Conservation (phyloP, 768 basidiomycete genomes). For the Tremella mesenterica region DNA sequence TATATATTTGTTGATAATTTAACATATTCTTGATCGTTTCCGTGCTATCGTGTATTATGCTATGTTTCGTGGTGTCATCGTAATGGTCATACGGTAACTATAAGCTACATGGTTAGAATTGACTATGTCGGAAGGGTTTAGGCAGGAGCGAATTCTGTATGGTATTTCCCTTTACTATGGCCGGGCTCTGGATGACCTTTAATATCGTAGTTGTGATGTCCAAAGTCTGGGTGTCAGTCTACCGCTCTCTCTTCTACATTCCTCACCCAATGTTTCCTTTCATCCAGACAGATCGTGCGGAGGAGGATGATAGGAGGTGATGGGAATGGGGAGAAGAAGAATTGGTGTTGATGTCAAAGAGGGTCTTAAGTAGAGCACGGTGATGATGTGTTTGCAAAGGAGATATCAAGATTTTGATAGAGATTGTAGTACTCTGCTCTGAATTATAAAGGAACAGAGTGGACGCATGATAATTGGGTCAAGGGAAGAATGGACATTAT, state of each 20-base stretch:
- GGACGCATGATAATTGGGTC: not conserved
- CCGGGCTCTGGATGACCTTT: conserved; percentile 28
- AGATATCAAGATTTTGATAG: too few species aligned
- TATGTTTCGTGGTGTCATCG: too few species aligned
- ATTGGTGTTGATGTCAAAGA: too few species aligned
- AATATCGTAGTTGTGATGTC: conserved; percentile 39
- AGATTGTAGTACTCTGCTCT: not conserved
- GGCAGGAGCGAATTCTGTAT: conserved; percentile 28
- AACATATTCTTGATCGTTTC: conserved; percentile 1
- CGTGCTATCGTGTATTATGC: too few species aligned
- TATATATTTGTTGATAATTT: not conserved
- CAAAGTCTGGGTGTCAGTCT: too few species aligned
- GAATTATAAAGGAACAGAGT: not conserved
- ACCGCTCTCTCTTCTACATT: not conserved
- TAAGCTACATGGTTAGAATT: too few species aligned
- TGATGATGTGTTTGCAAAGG: too few species aligned
- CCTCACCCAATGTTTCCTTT: not conserved
- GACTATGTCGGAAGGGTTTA: not conserved
- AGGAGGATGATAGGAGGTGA: too few species aligned
- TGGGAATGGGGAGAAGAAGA: too few species aligned
- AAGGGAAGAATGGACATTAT: not conserved
- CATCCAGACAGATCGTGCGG: too few species aligned
- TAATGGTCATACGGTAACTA: too few species aligned
- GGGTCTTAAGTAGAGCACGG: too few species aligned
- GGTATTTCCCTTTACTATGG: conserved; percentile 34